Percentiles rank a stretch among this genome's conserved stretches.
phyloP scores from a whole-genome alignment of 2,329 filamentous ascomycete species.

The Penicillium palitans region DNA sequence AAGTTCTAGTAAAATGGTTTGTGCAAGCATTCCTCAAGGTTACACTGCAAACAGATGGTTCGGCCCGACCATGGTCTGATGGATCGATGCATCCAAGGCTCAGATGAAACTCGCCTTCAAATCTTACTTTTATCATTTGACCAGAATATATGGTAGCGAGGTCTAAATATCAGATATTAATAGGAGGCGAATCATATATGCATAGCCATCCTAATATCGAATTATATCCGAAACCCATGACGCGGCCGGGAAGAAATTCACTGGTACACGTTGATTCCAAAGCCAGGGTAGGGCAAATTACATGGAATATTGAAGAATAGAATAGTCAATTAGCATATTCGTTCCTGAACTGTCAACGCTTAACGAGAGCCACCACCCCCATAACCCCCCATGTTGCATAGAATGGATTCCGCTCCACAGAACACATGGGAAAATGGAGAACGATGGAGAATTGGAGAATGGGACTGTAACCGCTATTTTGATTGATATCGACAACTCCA shows the following conservation, averaged over 20 bases:
- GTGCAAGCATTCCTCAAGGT: neutral
- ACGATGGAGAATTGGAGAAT: constrained; percentile 7
- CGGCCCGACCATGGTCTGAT: neutral
- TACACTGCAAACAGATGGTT: constrained; percentile 3
- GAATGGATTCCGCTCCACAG: constrained; percentile 6
- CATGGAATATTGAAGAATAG: neutral
- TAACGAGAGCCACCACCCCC: neutral
- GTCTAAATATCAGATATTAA: neutral
- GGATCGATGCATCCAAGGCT: neutral
- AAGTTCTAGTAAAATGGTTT: neutral
- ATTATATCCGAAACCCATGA: constrained; percentile 23
- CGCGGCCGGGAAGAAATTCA: constrained; percentile 14
- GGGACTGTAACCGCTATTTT: neutral
- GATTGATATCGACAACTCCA: neutral
- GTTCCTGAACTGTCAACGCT: constrained; percentile 1
- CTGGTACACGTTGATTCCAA: constrained; percentile 4
- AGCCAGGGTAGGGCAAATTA: neutral
- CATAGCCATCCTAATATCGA: constrained; percentile 1
- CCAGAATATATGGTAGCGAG: constrained; percentile 3
- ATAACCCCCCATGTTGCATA: neutral
- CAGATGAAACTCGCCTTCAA: neutral
- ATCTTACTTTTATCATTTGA: neutral
- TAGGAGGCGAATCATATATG: constrained; percentile 4
- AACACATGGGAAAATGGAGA: constrained; percentile 11
- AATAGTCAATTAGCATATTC: neutral